A percentile compares a stretch with the other conserved stretches of the same genome.
Conservation (phyloP, 352 stramenopile genomes). For the Peronosclerospora sorghi region DNA sequence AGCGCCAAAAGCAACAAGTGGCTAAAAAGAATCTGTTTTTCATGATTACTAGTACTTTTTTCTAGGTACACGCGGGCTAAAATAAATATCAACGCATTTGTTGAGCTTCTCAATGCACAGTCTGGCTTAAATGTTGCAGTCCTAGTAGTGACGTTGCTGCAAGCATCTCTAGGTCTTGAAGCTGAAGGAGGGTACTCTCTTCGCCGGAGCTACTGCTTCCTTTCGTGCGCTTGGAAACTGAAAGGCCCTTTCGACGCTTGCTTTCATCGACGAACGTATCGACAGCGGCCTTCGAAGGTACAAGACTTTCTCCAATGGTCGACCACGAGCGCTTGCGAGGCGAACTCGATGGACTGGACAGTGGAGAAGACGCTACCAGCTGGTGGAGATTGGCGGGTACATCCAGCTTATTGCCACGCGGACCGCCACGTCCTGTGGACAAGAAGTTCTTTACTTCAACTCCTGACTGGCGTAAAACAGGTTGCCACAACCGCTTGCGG, state of each 20-base stretch:
- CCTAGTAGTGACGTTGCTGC: slow-evolving; percentile 63
- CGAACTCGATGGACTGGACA: slow-evolving; percentile 22
- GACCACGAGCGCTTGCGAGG: slow-evolving; percentile 50
- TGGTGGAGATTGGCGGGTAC: slow-evolving; percentile 50
- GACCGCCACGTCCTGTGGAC: slow-evolving; percentile 67
- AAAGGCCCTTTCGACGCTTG: slow-evolving; percentile 27
- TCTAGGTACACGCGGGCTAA: slow-evolving; percentile 10
- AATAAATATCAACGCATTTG: slow-evolving; percentile 31
- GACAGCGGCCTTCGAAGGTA: slow-evolving; percentile 2
- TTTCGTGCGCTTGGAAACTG: slow-evolving; percentile 28
- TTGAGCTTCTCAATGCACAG: slow-evolving; percentile 42
- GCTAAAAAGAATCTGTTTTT: no score
- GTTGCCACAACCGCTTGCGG: slow-evolving; percentile 81
- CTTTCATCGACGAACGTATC: slow-evolving; percentile 1
- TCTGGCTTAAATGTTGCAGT: slow-evolving; percentile 54
- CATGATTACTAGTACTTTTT: slow-evolving; percentile 11
- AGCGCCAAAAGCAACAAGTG: not conserved
- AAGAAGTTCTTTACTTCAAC: slow-evolving; percentile 87
- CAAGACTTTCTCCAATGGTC: slow-evolving; percentile 21
- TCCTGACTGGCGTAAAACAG: slow-evolving; percentile 71
- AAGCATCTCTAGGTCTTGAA: slow-evolving; percentile 70
- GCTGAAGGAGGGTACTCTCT: slow-evolving; percentile 12
- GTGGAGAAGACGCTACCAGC: slow-evolving; percentile 37
- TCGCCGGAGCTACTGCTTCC: slow-evolving; percentile 5
- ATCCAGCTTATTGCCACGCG: slow-evolving; percentile 69